Conservation (phyloP, 495 filamentous ascomycete genomes). For the Penicillium lividum region DNA sequence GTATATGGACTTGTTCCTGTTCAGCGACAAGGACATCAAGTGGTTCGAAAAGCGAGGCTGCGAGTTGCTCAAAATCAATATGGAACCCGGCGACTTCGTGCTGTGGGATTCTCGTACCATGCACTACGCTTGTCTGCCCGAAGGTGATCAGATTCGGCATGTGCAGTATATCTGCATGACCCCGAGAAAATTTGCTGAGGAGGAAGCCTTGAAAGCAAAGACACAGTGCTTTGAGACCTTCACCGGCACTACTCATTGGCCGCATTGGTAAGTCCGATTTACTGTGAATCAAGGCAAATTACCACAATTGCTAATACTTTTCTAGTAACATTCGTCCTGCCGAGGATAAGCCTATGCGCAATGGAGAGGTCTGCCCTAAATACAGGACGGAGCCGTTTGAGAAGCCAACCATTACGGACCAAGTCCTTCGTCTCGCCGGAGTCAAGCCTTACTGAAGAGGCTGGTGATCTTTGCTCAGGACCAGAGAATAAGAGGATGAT, state of each 20-base stretch:
- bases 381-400: constrained; percentile 32
- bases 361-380: constrained; percentile 30
- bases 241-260: constrained; percentile 36
- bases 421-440: constrained; percentile 27
- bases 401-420: constrained; percentile 31
- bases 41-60: constrained; percentile 44
- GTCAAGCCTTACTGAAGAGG: constrained; percentile 28
- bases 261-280: constrained; percentile 27
- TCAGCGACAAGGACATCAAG: constrained; percentile 35
- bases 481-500: too few relatives aligned
- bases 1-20: constrained; percentile 38
- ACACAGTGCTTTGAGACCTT: constrained; percentile 31
- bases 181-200: constrained; percentile 26
- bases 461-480: too few relatives aligned
- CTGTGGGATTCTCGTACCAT: constrained; percentile 45
- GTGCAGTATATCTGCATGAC: constrained; percentile 39
- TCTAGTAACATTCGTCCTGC: constrained; percentile 35
- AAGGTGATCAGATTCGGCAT: constrained; percentile 40
- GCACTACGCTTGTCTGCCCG: constrained; percentile 39
- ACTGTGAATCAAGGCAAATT: too few relatives aligned
- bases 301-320: not conserved
- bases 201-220: constrained; percentile 28
- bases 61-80: constrained; percentile 38
- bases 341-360: constrained; percentile 33
- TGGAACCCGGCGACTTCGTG: constrained; percentile 43